These are phyloP conservation scores for Pulveroboletus sp. DNA, from an alignment of 768 basidiomycete genomes.

Conservation along the genomic window DNA sequence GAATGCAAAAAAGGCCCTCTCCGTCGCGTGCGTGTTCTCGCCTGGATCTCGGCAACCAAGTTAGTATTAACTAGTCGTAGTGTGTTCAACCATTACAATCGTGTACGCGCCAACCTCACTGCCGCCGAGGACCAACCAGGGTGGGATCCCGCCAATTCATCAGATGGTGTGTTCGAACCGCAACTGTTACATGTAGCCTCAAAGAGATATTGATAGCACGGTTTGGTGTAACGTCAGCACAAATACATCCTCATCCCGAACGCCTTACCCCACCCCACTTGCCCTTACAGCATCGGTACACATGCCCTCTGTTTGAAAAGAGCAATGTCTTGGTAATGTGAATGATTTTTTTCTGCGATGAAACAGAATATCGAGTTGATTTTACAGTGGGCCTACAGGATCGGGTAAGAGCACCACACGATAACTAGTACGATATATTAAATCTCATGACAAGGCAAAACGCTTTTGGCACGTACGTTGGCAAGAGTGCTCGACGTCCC, in stretches of 20 bases:
- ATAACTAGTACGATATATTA: background rate
- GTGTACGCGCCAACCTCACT: constrained; percentile 70
- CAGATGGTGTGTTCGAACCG: constrained; percentile 29
- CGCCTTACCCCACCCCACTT: constrained; percentile 34
- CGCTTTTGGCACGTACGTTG: constrained; percentile 86
- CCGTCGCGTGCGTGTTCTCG: constrained; percentile 77
- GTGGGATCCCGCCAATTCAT: constrained; percentile 25
- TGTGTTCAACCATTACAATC: constrained; percentile 94
- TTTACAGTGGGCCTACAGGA: constrained; percentile 74
- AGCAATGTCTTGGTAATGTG: constrained; percentile 94
- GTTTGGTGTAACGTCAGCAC: constrained; percentile 51
- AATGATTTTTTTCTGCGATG: constrained; percentile 21
- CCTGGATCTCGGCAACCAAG: background rate
- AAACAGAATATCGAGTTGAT: constrained; percentile 5
- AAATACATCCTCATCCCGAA: constrained; percentile 58
- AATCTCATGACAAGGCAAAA: constrained; percentile 61
- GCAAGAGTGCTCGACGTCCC: constrained; percentile 90
- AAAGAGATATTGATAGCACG: constrained; percentile 25
- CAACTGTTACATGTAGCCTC: background rate
- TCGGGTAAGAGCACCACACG: constrained; percentile 53
- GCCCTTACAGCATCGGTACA: constrained; percentile 41
- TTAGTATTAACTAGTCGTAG: constrained; percentile 41
- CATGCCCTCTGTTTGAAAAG: constrained; percentile 78
- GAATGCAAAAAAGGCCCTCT: constrained; percentile 88
- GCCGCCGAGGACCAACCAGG: constrained; percentile 40